These are phyloP conservation scores for Tympanopsis confertula DNA, from an alignment of 2,329 filamentous ascomycete species.

Conservation along the genomic window DNA sequence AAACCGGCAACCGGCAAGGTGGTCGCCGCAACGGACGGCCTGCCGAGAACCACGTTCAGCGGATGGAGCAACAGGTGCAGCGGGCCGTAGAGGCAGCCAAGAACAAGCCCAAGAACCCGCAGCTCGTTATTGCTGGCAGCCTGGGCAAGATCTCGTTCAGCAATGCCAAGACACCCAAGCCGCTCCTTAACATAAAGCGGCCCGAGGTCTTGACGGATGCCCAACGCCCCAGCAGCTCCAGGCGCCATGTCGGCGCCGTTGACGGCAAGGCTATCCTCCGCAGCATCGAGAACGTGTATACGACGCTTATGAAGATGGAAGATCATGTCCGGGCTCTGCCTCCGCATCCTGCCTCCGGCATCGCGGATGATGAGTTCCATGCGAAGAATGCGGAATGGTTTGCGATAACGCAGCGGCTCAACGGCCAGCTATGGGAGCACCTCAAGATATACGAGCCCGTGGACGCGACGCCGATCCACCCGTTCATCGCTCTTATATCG, in stretches of 20 bases:
- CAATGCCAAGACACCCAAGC: constrained; percentile 94
- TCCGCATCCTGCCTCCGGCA: constrained; percentile 46
- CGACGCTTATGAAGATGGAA: constrained; percentile 82
- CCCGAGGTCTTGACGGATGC: constrained; percentile 50
- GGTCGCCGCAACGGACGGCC: constrained; percentile 67
- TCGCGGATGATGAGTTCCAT: constrained; percentile 55
- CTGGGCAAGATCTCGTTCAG: constrained; percentile 97
- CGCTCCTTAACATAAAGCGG: constrained; percentile 88
- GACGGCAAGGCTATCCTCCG: constrained; percentile 74
- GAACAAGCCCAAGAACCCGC: constrained; percentile 93
- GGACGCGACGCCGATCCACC: constrained; percentile 64
- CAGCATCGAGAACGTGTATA: constrained; percentile 82
- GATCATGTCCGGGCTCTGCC: constrained; percentile 79
- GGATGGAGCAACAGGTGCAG: constrained; percentile 98
- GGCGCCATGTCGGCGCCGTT: constrained; percentile 40
- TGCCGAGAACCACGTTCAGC: constrained; percentile 92
- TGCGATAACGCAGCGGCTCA: constrained; percentile 55
- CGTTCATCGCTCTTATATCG: constrained; percentile 90
- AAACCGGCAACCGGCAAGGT: constrained; percentile 76
- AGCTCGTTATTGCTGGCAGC: constrained; percentile 90
- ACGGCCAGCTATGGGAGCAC: constrained; percentile 70
- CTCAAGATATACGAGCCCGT: constrained; percentile 92
- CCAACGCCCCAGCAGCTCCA: constrained; percentile 37
- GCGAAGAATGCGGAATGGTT: constrained; percentile 72
- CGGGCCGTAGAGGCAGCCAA: constrained; percentile 94